Evolutionary conservation across 2,329 filamentous ascomycete species (phyloP), one percentile per base, ranked within the genome.

Genomic region (Colletotrichum sp.): DNA sequence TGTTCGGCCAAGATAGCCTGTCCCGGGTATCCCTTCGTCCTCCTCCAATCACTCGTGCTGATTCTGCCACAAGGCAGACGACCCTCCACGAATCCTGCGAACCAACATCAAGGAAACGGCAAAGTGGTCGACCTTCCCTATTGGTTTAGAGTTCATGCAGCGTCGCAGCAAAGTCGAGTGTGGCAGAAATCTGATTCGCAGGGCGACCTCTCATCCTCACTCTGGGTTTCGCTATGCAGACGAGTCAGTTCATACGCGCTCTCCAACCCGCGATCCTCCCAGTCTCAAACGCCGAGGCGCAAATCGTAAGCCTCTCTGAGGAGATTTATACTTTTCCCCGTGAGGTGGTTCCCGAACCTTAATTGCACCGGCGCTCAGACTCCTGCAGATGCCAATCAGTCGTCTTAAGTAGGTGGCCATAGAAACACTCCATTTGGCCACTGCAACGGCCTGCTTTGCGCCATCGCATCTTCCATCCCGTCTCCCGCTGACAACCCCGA

Each of bases 391-490:
- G 38, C 32, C n/a, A 30, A 24, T n/a, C 16, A 15, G 36, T 38
- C 52, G 52, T 75, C 70, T 68, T 52, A 68, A 75, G 73, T 65
- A 68, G 21, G 36, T 10, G 5, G n/a, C 34, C 18, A 7, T 16
- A 30, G 26, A 26, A 72, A 18, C 26, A 4, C 65, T 30, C 28
- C 15, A 15, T 16, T 16, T 43, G 21, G 15, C 13, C 13, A 26
- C n/a, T 16, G n/a, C 1, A 12, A 12, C 21, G 38, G 36, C 21
- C 10, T 52, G 10, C 8, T 15, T n/a, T 32, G 58, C 24, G 34
- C n/a, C 70, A 38, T 75, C 64, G 63, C 32, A 67, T 65, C 43
- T 69, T 75, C 70, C 70, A 36, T 73, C 70, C 70, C 58, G 57
- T 65, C 70, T 65, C 48, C 26, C 43, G 63, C 32, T 52, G 43